Base-by-base conservation (phyloP, 2,329 filamentous ascomycete genomes). In the Aspergillus sp. region DNA sequence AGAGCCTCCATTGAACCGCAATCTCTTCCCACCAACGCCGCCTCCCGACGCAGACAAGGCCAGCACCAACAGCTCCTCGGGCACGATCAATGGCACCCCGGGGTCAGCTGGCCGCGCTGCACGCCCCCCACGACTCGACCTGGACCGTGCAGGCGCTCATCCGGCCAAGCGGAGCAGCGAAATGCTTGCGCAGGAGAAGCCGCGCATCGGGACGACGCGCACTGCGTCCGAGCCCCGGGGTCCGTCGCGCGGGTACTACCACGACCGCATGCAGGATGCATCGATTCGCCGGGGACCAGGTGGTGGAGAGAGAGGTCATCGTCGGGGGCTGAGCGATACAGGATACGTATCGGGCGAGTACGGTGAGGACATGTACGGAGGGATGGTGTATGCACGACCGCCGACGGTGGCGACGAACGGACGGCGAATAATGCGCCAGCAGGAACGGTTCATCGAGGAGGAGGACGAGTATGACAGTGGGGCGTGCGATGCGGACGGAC, bases 1-100 rank as follows among this genome's bases (percentile, higher is more conserved):
- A 16, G 91, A 94, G 67, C 90, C 91, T 7, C 89, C 90, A 0
- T 78, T 85, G 58, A 84, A 83, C 67, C 86, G 91, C 63, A 89
- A 89, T 64, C 83, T 93, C 57, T 97, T 97, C 76, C 94, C 94
- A 16, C 94, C 94, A n/a, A 97, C 94, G n/a, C 94, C 94, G 38
- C 94, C 94, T 5, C 94, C 94, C 5, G 94, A 99, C 77, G 83
- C 84, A 57, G 91, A 97, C 61, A 88, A 87, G 64, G 72, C 62
- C 14, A 70, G 60, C 48, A 61, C 58, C 44, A 64, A 62, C 36
- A 65, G 61, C 41, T 65, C 70, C 34, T 55, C 56, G 41, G 57
- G 55, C 36, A 54, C 56, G 59, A 57, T 55, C 54, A 72, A 64
- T 62, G 71, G 64, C 55, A 76, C 66, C 68, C 73, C 64, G 60